Base-by-base conservation (phyloP, 164 flowering plant species). In the Annona cherimola region DNA sequence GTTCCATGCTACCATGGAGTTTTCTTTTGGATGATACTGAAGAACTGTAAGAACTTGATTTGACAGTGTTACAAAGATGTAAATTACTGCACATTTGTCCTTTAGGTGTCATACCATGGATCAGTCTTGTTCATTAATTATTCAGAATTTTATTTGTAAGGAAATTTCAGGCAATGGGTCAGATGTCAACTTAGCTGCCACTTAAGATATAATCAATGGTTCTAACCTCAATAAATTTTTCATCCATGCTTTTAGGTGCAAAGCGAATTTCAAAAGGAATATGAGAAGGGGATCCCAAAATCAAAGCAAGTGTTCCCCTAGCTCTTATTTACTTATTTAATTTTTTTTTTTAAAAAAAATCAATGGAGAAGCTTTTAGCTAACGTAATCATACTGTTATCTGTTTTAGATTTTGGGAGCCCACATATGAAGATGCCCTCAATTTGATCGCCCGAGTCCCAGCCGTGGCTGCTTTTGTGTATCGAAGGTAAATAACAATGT, bases 191-290 rank as follows among this genome's bases (percentile, higher is more conserved):
- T 9, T 50, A 1, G 57, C 14, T 50, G 9, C 57, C 2, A 11
- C 14, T 50, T 2, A 0, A 50, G 14, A 50, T 50, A 50, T 50
- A 11, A 50, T 63, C 42, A 26, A 64, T 64, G n/a, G 42, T 64
- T 9, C 41, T 63, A 40, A 40, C 43, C 4, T 35, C 16, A 39
- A n/a, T 71, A 44, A n/a, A 50, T 19, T 69, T 60, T 3, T 68
- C 62, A 59, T 71, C 69, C 20, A 44, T 41, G 35, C 72, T 80
- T 75, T 79, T 83, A 96, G 98, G 97, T 93, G 70, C 83, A 89
- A 73, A 96, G 99, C 82, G 96, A 96, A 86, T 96, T 96, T 76
- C 96, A 91, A 79, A 93, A 92, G 85, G 97, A 94, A 69, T 96
- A 96, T 82, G 98, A 91, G 77, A 90, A 88, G 65, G 99, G 99